A percentile compares a stretch with the other conserved stretches of the same genome.
phyloP scores from a whole-genome alignment of 2,329 filamentous ascomycete genomes.

The Pyrenophora teres region DNA sequence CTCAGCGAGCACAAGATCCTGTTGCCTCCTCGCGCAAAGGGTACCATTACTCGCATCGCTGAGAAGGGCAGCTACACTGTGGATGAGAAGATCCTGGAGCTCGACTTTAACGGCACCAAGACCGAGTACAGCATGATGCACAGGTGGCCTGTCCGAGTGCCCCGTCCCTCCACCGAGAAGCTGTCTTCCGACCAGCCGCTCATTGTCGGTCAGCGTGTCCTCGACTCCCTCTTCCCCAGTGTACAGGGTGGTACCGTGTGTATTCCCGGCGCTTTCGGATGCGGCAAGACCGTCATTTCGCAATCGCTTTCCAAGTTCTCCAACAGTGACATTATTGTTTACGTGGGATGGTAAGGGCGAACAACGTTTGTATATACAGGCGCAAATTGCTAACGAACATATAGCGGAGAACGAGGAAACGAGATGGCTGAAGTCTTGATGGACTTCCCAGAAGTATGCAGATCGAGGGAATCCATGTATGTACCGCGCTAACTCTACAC shows the following conservation, averaged over 20 bases:
- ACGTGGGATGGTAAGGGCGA: slow-evolving; percentile 68
- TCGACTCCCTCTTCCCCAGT: slow-evolving; percentile 94
- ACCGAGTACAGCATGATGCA: slow-evolving; percentile 98
- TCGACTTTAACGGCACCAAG: slow-evolving; percentile 97
- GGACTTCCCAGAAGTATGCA: slow-evolving; percentile 85
- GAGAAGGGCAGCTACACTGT: slow-evolving; percentile 92
- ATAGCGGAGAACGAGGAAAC: slow-evolving; percentile 83
- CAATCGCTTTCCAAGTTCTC: slow-evolving; percentile 99
- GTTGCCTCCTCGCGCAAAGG: slow-evolving; percentile 84
- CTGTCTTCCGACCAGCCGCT: slow-evolving; percentile 87
- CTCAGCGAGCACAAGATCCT: slow-evolving; percentile 92
- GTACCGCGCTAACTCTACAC: slow-evolving; percentile 9
- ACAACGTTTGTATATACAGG: too few species aligned
- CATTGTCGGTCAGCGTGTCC: slow-evolving; percentile 93
- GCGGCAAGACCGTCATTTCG: slow-evolving; percentile 98
- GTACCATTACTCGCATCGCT: slow-evolving; percentile 89
- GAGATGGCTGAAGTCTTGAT: slow-evolving; percentile 99
- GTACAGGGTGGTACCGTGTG: slow-evolving; percentile 97
- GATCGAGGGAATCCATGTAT: background rate
- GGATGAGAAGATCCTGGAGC: slow-evolving; percentile 88
- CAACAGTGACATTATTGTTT: slow-evolving; percentile 98
- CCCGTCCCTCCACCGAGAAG: slow-evolving; percentile 90
- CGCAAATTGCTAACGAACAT: too few species aligned
- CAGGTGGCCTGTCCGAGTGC: slow-evolving; percentile 95
- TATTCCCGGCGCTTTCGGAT: slow-evolving; percentile 97